These are phyloP conservation scores for Brassica hybrid DNA, from an alignment of 441 rosid genomes.

Conservation along the genomic window DNA sequence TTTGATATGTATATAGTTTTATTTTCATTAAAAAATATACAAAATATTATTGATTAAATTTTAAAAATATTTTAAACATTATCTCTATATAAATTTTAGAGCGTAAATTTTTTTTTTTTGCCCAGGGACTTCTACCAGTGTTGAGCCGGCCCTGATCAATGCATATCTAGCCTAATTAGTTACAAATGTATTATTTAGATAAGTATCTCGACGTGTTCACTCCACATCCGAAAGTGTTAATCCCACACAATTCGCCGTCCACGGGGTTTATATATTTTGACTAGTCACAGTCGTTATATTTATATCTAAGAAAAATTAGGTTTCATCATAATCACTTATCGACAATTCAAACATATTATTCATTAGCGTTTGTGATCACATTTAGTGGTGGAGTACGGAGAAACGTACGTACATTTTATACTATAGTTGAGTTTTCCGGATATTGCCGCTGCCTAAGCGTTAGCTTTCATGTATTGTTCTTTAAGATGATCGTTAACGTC, in stretches of 20 bases:
- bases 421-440: neutral
- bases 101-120: no score
- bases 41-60: no score
- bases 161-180: neutral
- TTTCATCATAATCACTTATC: neutral
- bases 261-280: neutral
- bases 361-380: neutral
- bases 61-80: no score
- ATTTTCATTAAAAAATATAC: no score
- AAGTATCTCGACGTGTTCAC: conserved; percentile 5
- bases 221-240: conserved; percentile 15
- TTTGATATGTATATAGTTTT: no score
- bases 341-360: neutral
- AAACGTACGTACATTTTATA: neutral
- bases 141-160: no score
- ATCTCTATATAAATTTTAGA: no score
- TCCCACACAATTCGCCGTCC: conserved; percentile 7
- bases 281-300: conserved; percentile 26
- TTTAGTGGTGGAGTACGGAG: neutral
- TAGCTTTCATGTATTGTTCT: conserved; percentile 16
- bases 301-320: conserved; percentile 8
- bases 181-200: conserved; percentile 5
- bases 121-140: no score
- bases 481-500: conserved; percentile 15
- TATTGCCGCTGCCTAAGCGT: neutral